Evolutionary conservation across 2,329 filamentous ascomycete species (phyloP), one percentile per base, ranked within the genome.

Genomic region (Pestalotiopsis sp.): DNA sequence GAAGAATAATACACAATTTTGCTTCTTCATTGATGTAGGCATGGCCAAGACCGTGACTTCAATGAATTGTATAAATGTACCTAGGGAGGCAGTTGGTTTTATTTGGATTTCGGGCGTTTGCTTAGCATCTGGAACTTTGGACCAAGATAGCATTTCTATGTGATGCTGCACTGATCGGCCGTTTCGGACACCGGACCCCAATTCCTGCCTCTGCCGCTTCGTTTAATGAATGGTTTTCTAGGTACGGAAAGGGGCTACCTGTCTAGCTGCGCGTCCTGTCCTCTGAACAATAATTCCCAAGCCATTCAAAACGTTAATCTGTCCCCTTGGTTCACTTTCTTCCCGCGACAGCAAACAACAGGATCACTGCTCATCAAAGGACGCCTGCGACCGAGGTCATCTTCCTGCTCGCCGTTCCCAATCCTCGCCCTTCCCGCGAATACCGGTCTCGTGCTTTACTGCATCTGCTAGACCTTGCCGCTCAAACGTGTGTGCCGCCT

Each of bases 361-460:
- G 45, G 45, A 52, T 36, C 45, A 52, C 45, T n/a, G 45, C 45
- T 52, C 45, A 52, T 13, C 31, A 63, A 63, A 23, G 60, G 38
- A 63, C 31, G 31, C 60, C 20, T 36, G 31, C 23, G 38, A 63
- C 31, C 31, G 27, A 41, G 27, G 31, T 36, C 20, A 17, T 39
- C 41, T n/a, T 13, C 36, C n/a, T 58, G 68, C 52, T 63, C 20
- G 41, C 64, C 64, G 64, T 64, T 69, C n/a, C 39, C 39, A 36
- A 36, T 36, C 38, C 45, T 57, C 23, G 20, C 17, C 45, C 14
- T 23, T 13, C n/a, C 31, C 59, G n/a, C 25, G 27, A 36, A 39
- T 20, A 52, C 23, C 20, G 61, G 59, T 69, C 68, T 67, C 65
- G 68, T 69, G 68, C 68, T 69, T 69, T 45, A 64, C 36, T 69